A percentile compares a stretch with the other conserved stretches of the same genome.
These are phyloP conservation scores for Eucalyptus lansdowneana DNA, from an alignment of 345 rosid species.

Conservation along the genomic window DNA sequence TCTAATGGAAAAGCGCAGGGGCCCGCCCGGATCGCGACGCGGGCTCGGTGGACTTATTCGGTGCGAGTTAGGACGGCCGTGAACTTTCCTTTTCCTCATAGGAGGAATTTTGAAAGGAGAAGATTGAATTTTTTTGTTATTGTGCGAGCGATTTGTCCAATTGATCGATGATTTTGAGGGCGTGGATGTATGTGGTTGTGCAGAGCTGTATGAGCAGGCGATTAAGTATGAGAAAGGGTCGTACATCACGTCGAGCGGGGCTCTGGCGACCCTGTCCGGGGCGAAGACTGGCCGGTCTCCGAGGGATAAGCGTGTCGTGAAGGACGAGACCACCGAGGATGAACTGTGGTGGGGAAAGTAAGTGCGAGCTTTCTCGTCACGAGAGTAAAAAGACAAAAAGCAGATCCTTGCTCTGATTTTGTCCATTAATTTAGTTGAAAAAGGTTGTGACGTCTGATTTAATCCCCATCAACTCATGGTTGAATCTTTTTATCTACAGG, in stretches of 20 bases:
- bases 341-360: conserved; percentile 99
- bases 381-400: neutral
- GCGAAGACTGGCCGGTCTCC: conserved; percentile 96
- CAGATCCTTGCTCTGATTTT: neutral
- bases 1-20: neutral
- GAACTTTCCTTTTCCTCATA: neutral
- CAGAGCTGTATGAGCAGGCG: conserved; percentile 94
- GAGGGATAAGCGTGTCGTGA: conserved; percentile 89
- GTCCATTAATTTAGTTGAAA: neutral
- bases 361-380: conserved; percentile 8
- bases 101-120: neutral
- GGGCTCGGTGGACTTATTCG: neutral
- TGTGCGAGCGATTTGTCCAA: neutral
- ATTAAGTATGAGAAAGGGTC: conserved; percentile 84
- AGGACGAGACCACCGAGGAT: conserved; percentile 46
- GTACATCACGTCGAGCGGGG: conserved; percentile 75
- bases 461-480: neutral
- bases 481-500: conserved; percentile 8
- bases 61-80: neutral
- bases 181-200: neutral
- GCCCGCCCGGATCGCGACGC: neutral
- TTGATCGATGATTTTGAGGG: neutral
- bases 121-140: neutral
- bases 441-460: neutral
- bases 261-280: conserved; percentile 90